A percentile compares a stretch with the other conserved stretches of the same genome.
phyloP scores from a whole-genome alignment of 2,329 filamentous ascomycete genomes.

The Xylariales sp. region DNA sequence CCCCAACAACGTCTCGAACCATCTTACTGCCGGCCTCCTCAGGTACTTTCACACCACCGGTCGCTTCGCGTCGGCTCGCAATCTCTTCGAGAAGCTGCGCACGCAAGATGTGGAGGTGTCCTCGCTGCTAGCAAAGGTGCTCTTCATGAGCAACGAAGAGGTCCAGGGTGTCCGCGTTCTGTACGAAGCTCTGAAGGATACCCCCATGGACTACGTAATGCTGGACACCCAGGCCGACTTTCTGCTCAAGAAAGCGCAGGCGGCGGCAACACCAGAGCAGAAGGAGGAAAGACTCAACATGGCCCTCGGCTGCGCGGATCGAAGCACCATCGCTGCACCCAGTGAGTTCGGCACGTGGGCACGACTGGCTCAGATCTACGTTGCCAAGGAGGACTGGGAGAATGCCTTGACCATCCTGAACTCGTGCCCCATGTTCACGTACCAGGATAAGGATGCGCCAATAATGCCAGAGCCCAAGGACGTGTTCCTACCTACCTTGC shows the following conservation, averaged over 20 bases:
- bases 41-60: conserved; percentile 96
- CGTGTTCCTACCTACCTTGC: conserved; percentile 79
- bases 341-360: conserved; percentile 99
- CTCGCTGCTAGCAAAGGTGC: conserved; percentile 82
- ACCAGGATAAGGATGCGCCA: conserved; percentile 96
- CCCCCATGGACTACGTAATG: conserved; percentile 97
- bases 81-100: conserved; percentile 93
- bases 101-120: conserved; percentile 90
- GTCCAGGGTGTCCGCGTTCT: conserved; percentile 89
- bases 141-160: conserved; percentile 94
- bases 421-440: conserved; percentile 99
- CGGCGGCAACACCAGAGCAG: conserved; percentile 46
- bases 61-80: conserved; percentile 90
- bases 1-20: conserved; percentile 93
- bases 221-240: conserved; percentile 93
- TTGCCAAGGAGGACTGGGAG: conserved; percentile 93
- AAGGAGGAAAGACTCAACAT: conserved; percentile 71
- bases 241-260: conserved; percentile 74
- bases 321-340: conserved; percentile 89
- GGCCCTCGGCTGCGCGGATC: conserved; percentile 88
- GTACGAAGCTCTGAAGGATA: conserved; percentile 81
- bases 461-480: conserved; percentile 90
- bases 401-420: conserved; percentile 92
- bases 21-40: conserved; percentile 87
- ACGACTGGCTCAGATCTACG: conserved; percentile 86